Evolutionary conservation across 768 basidiomycete species (phyloP), one percentile per base, ranked within the genome.

Genomic region (Podaxis sp.): DNA sequence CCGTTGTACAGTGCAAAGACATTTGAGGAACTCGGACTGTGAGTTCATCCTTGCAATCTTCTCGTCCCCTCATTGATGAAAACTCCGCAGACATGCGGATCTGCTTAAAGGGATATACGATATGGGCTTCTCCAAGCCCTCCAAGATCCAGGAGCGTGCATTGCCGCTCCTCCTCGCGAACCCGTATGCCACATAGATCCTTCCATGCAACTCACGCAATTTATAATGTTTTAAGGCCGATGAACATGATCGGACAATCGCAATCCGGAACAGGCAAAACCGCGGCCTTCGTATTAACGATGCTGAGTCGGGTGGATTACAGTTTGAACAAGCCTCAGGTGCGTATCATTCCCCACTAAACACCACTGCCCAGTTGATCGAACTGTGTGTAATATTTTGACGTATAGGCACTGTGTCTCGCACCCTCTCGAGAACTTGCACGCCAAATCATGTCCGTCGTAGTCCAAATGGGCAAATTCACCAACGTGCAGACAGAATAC

Each of bases 211-310:
- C 24, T 26, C 13, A 2, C 13, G 7, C 26, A 24, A 33, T 1
- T 9, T 6, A n/a, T 49, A 28, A 51, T 13, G 3, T 22, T 22
- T 66, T n/a, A 71, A 99, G 96, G n/a, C 91, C 96, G 11, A 90
- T 88, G 57, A 99, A 99, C 76, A 96, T 99, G 90, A 99, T 99
- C 72, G 97, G 95, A 17, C 97, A 99, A 78, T 99, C 96, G 57
- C 97, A 99, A 71, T 99, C 97, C 38, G 97, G 97, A 42, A 99
- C 97, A 8, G 97, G 97, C 54, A 99, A 99, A 80, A 99, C 97
- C 2, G 97, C 97, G 3, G 97, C 97, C 9, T 99, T 99, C 73
- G 93, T 95, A 12, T 81, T 99, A 54, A 96, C 96, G 11, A 99
- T 99, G 96, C 84, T 99, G 15, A 95, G 92, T 72, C 88, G 96